Evolutionary conservation across 2,329 filamentous ascomycete species (phyloP).

Genomic region (Botrytis aclada): DNA sequence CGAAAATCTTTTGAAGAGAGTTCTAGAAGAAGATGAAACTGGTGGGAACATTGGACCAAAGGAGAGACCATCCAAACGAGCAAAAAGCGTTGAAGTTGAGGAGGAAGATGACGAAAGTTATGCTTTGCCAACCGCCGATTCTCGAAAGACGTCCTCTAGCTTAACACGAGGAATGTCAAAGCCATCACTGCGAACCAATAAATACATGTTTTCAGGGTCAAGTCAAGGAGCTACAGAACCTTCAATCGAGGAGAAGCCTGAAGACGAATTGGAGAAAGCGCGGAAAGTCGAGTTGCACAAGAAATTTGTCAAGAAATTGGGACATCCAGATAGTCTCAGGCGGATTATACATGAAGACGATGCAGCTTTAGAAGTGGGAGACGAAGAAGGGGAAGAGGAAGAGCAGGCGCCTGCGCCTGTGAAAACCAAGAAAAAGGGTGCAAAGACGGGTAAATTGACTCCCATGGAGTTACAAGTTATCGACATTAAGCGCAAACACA

Average conservation of each 20-base stretch:
- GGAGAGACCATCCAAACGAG: constrained; percentile 45
- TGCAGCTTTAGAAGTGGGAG: constrained; percentile 46
- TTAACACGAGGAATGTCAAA: constrained; percentile 27
- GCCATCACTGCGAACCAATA: constrained; percentile 46
- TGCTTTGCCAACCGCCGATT: constrained; percentile 43
- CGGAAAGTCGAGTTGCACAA: constrained; percentile 71
- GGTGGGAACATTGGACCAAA: constrained; percentile 43
- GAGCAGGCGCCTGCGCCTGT: constrained; percentile 49
- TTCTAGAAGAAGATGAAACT: constrained; percentile 48
- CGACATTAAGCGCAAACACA: constrained; percentile 87
- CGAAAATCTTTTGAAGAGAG: constrained; percentile 45
- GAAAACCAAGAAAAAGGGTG: constrained; percentile 65
- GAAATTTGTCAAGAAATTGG: constrained; percentile 87
- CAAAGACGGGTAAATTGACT: constrained; percentile 75
- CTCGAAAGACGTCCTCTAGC: constrained; percentile 33
- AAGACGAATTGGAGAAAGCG: constrained; percentile 51
- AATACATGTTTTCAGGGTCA: constrained; percentile 50
- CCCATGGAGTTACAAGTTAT: constrained; percentile 92
- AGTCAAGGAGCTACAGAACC: constrained; percentile 31
- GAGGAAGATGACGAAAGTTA: constrained; percentile 42
- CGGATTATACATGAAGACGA: constrained; percentile 54
- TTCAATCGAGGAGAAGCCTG: constrained; percentile 39
- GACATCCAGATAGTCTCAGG: constrained; percentile 74
- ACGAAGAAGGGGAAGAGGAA: constrained; percentile 56
- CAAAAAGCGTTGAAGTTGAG: constrained; percentile 39